Conservation (phyloP, 2,329 filamentous ascomycete genomes). For the Ceratocystis colombiana region DNA sequence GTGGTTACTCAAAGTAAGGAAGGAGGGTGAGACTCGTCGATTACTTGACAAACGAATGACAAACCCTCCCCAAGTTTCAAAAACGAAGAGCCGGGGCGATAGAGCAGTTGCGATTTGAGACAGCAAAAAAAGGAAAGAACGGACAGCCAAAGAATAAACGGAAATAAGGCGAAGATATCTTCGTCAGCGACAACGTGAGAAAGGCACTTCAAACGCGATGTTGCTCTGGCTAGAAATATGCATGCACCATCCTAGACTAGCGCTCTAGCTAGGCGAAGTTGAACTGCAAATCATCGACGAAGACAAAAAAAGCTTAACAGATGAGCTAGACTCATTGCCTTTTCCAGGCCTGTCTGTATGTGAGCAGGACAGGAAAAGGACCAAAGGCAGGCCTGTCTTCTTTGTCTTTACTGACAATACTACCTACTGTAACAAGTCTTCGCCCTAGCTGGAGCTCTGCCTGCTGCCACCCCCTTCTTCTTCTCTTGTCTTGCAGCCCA, state of each 20-base stretch:
- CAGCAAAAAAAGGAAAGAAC: too few species aligned
- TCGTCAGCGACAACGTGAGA: too few species aligned
- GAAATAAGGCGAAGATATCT: too few species aligned
- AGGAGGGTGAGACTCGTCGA: conserved; percentile 2
- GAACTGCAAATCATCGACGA: background rate
- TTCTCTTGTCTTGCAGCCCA: background rate
- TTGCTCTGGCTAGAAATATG: too few species aligned
- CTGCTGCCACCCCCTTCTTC: background rate
- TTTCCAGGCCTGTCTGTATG: background rate
- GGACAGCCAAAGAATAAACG: too few species aligned
- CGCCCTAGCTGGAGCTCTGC: background rate
- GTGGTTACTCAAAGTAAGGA: background rate
- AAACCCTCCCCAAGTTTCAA: background rate
- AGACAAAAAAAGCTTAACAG: background rate
- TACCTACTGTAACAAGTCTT: background rate
- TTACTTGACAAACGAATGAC: background rate
- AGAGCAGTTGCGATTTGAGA: background rate
- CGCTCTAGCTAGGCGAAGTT: background rate
- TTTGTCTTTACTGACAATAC: too few species aligned
- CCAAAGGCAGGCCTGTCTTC: too few species aligned
- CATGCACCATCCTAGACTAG: too few species aligned
- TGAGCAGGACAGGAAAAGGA: too few species aligned
- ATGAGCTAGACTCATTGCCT: background rate
- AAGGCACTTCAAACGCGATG: too few species aligned
- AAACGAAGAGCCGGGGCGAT: background rate